Evolutionary conservation across 2,329 filamentous ascomycete species (phyloP), one percentile per base, ranked within the genome.

Genomic region (Aspergillus proliferans): DNA sequence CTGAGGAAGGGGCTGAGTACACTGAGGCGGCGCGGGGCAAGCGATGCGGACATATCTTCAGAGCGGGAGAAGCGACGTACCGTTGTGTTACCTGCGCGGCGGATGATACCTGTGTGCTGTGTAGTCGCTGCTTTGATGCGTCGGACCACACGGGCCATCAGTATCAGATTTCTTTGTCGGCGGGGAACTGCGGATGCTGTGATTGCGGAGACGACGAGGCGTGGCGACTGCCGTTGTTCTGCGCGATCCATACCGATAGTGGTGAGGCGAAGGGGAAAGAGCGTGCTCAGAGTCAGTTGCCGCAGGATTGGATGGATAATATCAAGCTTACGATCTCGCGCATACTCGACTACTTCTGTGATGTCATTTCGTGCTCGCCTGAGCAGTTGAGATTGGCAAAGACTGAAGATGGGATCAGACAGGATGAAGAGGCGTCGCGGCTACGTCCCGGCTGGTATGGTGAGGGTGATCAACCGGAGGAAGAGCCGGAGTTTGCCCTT

Each of bases 1-100:
- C 88, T n/a, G 79, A 89, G 50, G 90, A 95, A 63, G 92, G 93
- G 9, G 89, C 92, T 28, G 94, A 98, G 68, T 98, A 97, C 66
- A 93, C 89, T 18, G 87, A 92, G 58, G 86, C 87, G 6, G 93
- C 93, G 12, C 83, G 89, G 58, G 93, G 94, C 48, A 94, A 94
- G 70, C 85, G 90, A 43, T 98, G 93, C 67, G 94, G 93, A 3
- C 94, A 98, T 74, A 97, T 98, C 54, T 95, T 98, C 78, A 92
- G 92, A 71, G 80, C 82, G 12, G 93, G 92, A 45, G 93, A 98
- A 74, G 91, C 90, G 49, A 92, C 89, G 51, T 98, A 97, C 68
- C 81, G 86, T 60, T 98, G 93, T 77, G 87, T 90, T 60, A 97
- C 92, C 8, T 98, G 93, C 70, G 89, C 89, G 43, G 84, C 86